A percentile compares a stretch with the other conserved stretches of the same genome.
Evolutionary conservation across 176 grass and related monocot genomes (phyloP).

Genomic region (Typha latifolia): DNA sequence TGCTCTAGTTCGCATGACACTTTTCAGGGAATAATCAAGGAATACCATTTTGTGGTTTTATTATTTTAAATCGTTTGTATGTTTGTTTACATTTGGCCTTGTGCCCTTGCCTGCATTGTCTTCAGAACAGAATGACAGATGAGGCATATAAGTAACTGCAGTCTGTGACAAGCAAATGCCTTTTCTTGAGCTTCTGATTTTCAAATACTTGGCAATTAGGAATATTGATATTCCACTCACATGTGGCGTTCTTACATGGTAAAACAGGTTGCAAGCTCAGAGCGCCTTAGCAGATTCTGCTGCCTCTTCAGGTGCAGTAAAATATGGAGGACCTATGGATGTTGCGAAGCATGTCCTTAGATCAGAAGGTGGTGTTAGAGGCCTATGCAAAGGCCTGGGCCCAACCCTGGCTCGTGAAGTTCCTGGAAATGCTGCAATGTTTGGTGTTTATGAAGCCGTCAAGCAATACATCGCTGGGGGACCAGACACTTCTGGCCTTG

Average conservation of each 20-base stretch:
- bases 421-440: conserved; percentile 74
- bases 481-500: conserved; percentile 45
- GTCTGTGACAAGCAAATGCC: no score
- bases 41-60: neutral
- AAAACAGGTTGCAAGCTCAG: conserved; percentile 73
- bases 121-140: no score
- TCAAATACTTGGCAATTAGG: no score
- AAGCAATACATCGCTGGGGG: conserved; percentile 54
- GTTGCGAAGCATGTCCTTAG: conserved; percentile 58
- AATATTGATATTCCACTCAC: neutral
- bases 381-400: conserved; percentile 59
- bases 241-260: neutral
- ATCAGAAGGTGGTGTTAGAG: conserved; percentile 43
- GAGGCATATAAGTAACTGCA: no score
- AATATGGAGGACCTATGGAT: conserved; percentile 65
- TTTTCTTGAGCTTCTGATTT: no score
- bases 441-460: conserved; percentile 56
- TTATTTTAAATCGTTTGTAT: no score
- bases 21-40: neutral
- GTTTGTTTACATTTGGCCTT: no score
- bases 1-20: neutral
- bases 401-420: conserved; percentile 70
- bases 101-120: no score
- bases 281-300: conserved; percentile 34
- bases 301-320: conserved; percentile 30